Base-by-base conservation (phyloP, 2,329 filamentous ascomycete species). In the Passalora sequoiae region DNA sequence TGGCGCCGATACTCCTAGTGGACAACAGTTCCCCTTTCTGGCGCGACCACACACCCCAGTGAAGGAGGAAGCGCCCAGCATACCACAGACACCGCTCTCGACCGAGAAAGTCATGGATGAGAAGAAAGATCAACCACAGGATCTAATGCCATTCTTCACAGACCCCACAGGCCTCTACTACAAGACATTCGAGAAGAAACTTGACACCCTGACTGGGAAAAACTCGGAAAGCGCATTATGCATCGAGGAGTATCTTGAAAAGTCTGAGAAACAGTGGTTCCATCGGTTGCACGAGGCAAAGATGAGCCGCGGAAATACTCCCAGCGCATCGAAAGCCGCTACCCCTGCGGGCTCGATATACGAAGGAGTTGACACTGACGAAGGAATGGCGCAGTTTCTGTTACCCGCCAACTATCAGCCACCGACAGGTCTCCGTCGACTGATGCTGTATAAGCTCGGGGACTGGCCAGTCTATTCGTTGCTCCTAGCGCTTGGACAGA, bases 231-330 rank as follows among this genome's bases (percentile, higher is more conserved):
- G 66, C 1, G 68, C 75, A 22, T 66, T 83, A 6, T 84, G 80
- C 56, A 81, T 84, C 44, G 81, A 84, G 53, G 72, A 80, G 29
- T 84, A 77, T 58, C 66, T 84, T 9, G 72, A 76, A 47, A 78
- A 78, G 57, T 80, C 77, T 17, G 80, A 84, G 61, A 83, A 82
- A 67, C 72, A 79, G 50, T 84, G 81, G 81, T 84, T 80, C 55
- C 68, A 71, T 43, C 66, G 71, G 22, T 76, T 80, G 58, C 69
- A 78, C 39, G 69, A 78, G 48, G 78, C 75, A 33, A 77, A 76
- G 59, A 72, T 82, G 44, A 76, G 75, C 25, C 70, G 70, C 30
- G 66, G 68, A 40, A 68, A 61, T 21, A 63, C 55, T 3, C 57
- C 60, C 4, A 52, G 49, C 40, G 55, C 51, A 4, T 58, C 51